Percentiles rank a stretch among this genome's conserved stretches.
These are phyloP conservation scores for Pseudogymnoascus sp. DNA, from an alignment of 2,329 filamentous ascomycete species.

Conservation along the genomic window DNA sequence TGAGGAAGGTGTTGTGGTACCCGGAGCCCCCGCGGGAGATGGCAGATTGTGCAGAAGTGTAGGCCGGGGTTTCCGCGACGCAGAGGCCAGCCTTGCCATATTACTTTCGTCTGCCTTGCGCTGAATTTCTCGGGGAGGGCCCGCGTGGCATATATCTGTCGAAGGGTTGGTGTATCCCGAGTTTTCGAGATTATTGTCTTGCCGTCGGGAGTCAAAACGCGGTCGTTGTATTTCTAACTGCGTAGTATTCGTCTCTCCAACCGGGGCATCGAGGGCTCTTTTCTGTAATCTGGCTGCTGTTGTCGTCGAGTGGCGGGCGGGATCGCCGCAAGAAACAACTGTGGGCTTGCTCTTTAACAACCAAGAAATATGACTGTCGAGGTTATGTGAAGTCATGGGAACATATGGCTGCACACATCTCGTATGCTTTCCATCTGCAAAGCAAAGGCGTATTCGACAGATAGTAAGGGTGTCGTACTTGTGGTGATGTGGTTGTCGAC, in stretches of 20 bases:
- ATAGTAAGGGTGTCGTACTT: neutral
- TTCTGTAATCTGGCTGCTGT: neutral
- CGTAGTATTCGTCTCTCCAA: neutral
- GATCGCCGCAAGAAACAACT: neutral
- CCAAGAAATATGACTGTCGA: slow-evolving; percentile 29
- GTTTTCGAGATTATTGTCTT: neutral
- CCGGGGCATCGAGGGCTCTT: neutral
- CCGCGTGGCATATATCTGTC: slow-evolving; percentile 20
- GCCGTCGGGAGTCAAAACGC: slow-evolving; percentile 15
- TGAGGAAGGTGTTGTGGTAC: slow-evolving; percentile 24
- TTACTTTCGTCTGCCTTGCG: slow-evolving; percentile 15
- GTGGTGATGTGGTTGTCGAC: neutral
- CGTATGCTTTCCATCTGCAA: slow-evolving; percentile 9
- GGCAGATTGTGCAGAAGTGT: slow-evolving; percentile 17
- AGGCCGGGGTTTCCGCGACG: slow-evolving; percentile 21
- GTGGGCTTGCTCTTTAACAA: slow-evolving; percentile 25
- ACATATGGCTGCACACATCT: slow-evolving; percentile 16
- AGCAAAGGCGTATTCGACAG: neutral
- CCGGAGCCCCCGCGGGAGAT: neutral
- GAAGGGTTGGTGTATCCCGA: slow-evolving; percentile 20
- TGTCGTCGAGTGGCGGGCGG: neutral
- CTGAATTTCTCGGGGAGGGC: slow-evolving; percentile 17
- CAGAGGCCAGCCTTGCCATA: slow-evolving; percentile 28
- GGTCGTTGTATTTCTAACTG: neutral
- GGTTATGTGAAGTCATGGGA: slow-evolving; percentile 32